Evolutionary conservation across 2,329 filamentous ascomycete species (phyloP).

Genomic region (Cladosporium halotolerans): DNA sequence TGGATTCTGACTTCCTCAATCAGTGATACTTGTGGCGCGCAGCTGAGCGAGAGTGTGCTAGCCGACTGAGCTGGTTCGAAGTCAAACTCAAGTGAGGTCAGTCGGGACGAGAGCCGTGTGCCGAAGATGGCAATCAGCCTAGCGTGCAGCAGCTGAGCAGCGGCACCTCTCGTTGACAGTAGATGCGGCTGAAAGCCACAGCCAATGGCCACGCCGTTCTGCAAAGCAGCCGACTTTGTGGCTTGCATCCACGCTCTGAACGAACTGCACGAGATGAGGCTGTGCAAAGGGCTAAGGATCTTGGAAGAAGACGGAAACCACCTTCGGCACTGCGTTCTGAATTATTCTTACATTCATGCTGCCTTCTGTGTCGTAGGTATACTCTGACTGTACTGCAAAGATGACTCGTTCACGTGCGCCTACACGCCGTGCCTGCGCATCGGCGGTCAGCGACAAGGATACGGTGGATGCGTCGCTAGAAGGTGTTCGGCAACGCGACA

Average conservation of each 20-base stretch:
- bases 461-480: not conserved
- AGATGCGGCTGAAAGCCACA: not conserved
- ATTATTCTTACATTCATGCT: conserved; percentile 6
- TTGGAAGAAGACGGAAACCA: not conserved
- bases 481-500: too few species aligned
- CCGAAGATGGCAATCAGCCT: too few species aligned
- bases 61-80: too few species aligned
- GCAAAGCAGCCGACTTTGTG: conserved; percentile 3
- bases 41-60: too few species aligned
- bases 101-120: too few species aligned
- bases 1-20: too few species aligned
- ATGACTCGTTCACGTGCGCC: conserved; percentile 7
- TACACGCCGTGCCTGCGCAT: not conserved
- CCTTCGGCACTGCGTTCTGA: not conserved
- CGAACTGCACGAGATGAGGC: conserved; percentile 2
- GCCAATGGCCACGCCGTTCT: not conserved
- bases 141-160: not conserved
- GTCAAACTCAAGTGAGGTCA: too few species aligned
- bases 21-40: too few species aligned
- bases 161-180: not conserved
- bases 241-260: conserved; percentile 3
- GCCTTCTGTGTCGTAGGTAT: conserved; percentile 7
- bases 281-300: conserved; percentile 1
- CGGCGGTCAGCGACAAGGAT: not conserved
- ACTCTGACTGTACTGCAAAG: conserved; percentile 7